Percentiles rank a stretch among this genome's conserved stretches.
Conservation (phyloP, 164 flowering plant species). For the Warburgia ugandensis region DNA sequence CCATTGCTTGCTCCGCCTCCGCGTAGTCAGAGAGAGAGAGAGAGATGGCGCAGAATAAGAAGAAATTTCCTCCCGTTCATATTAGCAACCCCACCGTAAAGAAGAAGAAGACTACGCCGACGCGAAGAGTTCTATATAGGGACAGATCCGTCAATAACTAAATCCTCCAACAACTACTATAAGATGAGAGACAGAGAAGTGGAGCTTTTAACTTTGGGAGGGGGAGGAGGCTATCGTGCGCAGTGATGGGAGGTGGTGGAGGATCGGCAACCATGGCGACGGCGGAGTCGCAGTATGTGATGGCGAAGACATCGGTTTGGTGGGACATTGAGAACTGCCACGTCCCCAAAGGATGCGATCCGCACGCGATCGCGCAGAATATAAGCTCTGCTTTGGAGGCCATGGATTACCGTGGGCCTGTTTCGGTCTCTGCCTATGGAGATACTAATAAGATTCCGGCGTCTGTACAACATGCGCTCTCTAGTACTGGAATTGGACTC, state of each 20-base stretch:
- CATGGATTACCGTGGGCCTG: constrained; percentile 67
- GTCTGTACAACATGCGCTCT: constrained; percentile 70
- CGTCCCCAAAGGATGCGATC: constrained; percentile 63
- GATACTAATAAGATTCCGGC: constrained; percentile 54
- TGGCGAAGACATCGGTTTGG: constrained; percentile 88
- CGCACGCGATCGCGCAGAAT: constrained; percentile 79
- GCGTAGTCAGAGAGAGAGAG: no score
- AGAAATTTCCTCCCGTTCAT: no score
- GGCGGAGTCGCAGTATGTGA: constrained; percentile 34
- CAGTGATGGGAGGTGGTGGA: constrained; percentile 3
- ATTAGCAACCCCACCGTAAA: no score
- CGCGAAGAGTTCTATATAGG: no score
- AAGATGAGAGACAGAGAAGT: no score
- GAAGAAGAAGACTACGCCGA: no score
- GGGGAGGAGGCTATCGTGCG: constrained; percentile 6
- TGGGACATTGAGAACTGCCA: constrained; percentile 99
- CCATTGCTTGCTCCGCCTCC: no score
- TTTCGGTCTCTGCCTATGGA: constrained; percentile 78
- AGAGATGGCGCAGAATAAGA: no score
- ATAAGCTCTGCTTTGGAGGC: constrained; percentile 59
- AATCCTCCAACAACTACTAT: no score
- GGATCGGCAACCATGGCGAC: constrained; percentile 3
- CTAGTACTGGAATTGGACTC: constrained; percentile 77
- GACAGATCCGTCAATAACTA: no score
- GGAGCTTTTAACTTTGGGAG: no score